These are phyloP conservation scores for Lophiotrema nucula DNA, from an alignment of 495 filamentous ascomycete species.

Conservation along the genomic window DNA sequence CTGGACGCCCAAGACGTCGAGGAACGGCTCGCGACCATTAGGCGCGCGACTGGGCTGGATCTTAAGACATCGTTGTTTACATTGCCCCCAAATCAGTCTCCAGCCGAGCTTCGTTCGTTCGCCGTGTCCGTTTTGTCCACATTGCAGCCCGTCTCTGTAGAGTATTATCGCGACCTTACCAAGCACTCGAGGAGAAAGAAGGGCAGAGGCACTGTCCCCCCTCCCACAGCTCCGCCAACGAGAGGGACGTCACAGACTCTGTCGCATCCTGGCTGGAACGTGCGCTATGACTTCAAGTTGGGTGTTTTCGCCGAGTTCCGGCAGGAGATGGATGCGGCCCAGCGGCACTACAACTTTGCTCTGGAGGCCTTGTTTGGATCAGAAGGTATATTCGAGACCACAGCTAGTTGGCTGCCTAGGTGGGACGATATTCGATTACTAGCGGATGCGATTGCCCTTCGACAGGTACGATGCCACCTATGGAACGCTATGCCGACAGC, in stretches of 20 bases:
- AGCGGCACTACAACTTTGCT: constrained; percentile 77
- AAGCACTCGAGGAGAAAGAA: constrained; percentile 86
- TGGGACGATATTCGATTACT: constrained; percentile 84
- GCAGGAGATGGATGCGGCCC: constrained; percentile 82
- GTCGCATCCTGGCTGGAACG: constrained; percentile 82
- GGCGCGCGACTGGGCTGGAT: constrained; percentile 74
- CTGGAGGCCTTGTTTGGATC: constrained; percentile 76
- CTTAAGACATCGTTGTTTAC: constrained; percentile 74
- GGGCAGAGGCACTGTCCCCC: constrained; percentile 67
- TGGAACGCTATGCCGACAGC: constrained; percentile 71
- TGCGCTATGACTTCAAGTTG: constrained; percentile 89
- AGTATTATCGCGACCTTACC: constrained; percentile 88
- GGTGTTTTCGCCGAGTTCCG: constrained; percentile 87
- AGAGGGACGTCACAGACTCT: constrained; percentile 78
- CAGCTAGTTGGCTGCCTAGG: constrained; percentile 75
- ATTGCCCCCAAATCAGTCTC: constrained; percentile 62
- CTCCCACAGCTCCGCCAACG: constrained; percentile 79
- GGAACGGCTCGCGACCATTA: constrained; percentile 72
- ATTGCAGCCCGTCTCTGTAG: constrained; percentile 61
- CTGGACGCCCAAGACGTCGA: constrained; percentile 61
- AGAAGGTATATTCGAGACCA: constrained; percentile 76
- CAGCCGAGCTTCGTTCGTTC: constrained; percentile 62
- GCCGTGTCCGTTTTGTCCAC: constrained; percentile 59
- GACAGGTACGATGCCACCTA: constrained; percentile 74
- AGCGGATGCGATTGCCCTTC: constrained; percentile 74